Conservation (phyloP, 2,329 filamentous ascomycete genomes). For the Pseudogymnoascus sp. region DNA sequence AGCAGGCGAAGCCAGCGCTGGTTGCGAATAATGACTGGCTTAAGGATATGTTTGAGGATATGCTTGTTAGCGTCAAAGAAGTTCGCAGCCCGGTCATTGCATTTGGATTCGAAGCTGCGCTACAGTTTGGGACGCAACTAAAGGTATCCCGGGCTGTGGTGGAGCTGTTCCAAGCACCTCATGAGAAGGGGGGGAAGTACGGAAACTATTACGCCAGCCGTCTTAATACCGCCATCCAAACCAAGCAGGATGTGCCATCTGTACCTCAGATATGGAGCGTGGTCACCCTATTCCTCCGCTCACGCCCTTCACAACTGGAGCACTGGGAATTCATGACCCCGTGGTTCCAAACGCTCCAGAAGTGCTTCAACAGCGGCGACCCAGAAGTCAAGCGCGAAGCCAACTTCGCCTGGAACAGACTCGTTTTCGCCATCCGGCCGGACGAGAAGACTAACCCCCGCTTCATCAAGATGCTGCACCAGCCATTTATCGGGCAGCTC, state of each 20-base stretch:
- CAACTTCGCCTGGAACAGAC: conserved; percentile 77
- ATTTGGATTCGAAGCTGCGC: conserved; percentile 64
- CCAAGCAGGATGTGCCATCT: conserved; percentile 51
- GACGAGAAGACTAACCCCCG: conserved; percentile 49
- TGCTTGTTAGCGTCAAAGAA: conserved; percentile 72
- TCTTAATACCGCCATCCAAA: conserved; percentile 61
- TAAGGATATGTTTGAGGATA: conserved; percentile 70
- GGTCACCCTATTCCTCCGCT: conserved; percentile 68
- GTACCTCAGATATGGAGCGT: conserved; percentile 89
- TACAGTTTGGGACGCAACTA: conserved; percentile 61
- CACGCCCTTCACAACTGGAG: conserved; percentile 48
- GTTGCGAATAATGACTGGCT: conserved; percentile 69
- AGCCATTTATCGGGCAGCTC: conserved; percentile 63
- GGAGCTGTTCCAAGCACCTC: conserved; percentile 52
- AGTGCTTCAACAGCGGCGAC: conserved; percentile 76
- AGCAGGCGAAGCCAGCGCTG: conserved; percentile 66
- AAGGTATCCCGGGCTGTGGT: conserved; percentile 59
- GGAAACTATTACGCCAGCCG: conserved; percentile 61
- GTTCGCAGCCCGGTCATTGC: conserved; percentile 67
- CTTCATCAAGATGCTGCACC: conserved; percentile 57
- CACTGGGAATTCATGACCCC: conserved; percentile 65
- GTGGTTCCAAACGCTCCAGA: conserved; percentile 74
- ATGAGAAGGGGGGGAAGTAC: conserved; percentile 50
- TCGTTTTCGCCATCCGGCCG: conserved; percentile 66
- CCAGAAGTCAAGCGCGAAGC: conserved; percentile 64